Evolutionary conservation across 163 green algal species (phyloP), one percentile per base, ranked within the genome.

Genomic region (Smithsoniella earleae): DNA sequence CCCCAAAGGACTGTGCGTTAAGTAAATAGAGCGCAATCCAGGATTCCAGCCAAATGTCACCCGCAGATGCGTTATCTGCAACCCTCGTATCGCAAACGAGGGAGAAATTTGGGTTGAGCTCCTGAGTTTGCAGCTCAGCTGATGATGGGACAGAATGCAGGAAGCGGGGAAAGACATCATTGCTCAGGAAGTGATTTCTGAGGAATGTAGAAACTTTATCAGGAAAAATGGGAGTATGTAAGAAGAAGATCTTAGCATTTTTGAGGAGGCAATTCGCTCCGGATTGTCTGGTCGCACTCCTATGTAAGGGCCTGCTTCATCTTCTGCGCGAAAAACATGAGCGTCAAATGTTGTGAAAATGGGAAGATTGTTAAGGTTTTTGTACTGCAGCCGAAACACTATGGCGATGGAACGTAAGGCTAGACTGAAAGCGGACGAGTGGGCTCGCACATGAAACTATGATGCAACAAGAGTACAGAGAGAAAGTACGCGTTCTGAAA

Each of bases 171-270:
- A 66, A 18, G 78, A 86, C 66, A 66, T 83, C 49, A 40, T 34
- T 8, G 74, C 76, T 4, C 81, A 86, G 27, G 81, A 86, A 33
- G 76, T 83, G 34, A 83, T 86, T 28, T 62, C 66, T 31, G 34
- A 76, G 36, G 78, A 83, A 38, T 78, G 83, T 6, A 69, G 74
- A 30, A 36, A 49, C 8, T 82, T 82, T 73, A 78, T 84, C 66
- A 44, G 31, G 1, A 78, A 62, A 33, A 54, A 45, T 34, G 73
- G 74, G 36, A 77, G 66, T 28, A 74, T 82, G 37, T 55, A 85
- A 75, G 80, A 85, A 49, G 58, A 81, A 13, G 80, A 85, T 40
- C 27, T 85, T 33, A 49, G 18, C 0, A 8, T 28, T 1, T 45
- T 85, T n/a, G 73, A 81, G 62, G 69, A 79, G 6, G 73, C 33